phyloP scores from a whole-genome alignment of 371 early-diverging fungal species.

The Nematocida major region DNA sequence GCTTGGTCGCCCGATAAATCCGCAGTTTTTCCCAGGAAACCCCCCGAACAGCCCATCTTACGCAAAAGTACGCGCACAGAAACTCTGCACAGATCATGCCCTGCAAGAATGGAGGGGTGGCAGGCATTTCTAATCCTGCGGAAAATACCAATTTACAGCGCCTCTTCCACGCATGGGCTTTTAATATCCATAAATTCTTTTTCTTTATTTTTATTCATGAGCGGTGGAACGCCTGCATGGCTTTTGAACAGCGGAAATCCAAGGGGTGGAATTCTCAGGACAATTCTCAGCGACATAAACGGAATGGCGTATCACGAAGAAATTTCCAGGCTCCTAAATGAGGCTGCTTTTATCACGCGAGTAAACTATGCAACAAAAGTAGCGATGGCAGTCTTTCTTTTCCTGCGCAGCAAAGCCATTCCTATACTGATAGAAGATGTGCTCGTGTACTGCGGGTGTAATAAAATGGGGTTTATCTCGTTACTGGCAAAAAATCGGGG shows the following conservation, averaged over 20 bases:
- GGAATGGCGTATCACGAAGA: slow-evolving; percentile 3
- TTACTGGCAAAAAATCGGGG: slow-evolving; percentile 5
- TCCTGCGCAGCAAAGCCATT: slow-evolving; percentile 10
- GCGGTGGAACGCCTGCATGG: background rate
- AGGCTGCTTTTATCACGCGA: background rate
- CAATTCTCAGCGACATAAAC: slow-evolving; percentile 6
- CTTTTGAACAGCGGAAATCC: background rate
- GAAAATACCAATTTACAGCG: too few relatives aligned
- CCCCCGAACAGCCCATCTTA: too few relatives aligned
- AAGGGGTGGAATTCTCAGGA: background rate
- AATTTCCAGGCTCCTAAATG: background rate
- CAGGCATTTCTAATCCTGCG: too few relatives aligned
- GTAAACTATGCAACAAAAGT: background rate
- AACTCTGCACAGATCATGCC: too few relatives aligned
- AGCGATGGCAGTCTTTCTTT: background rate
- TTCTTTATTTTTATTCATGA: slow-evolving; percentile 4
- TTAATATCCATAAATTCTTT: background rate
- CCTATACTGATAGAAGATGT: slow-evolving; percentile 47
- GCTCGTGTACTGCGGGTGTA: background rate
- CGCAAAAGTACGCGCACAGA: too few relatives aligned
- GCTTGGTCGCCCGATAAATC: too few relatives aligned
- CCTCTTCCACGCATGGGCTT: background rate
- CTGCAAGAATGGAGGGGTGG: too few relatives aligned
- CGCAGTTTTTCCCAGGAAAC: too few relatives aligned
- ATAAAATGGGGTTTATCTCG: slow-evolving; percentile 19